phyloP scores from a whole-genome alignment of 768 basidiomycete species.

The Clavulina sp. region DNA sequence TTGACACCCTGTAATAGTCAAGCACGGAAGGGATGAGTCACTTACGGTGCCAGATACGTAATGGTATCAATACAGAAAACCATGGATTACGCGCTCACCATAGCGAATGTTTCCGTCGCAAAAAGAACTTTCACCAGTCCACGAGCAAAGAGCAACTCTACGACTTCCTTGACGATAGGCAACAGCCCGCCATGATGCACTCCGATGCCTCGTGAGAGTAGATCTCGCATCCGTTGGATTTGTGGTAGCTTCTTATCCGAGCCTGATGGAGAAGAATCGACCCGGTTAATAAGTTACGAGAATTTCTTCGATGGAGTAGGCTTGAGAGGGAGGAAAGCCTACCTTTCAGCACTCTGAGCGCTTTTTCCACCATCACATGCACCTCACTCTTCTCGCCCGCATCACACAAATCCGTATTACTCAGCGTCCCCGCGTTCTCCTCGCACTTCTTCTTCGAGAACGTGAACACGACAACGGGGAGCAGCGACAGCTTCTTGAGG shows the following conservation, averaged over 20 bases:
- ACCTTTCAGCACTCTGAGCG: slow-evolving; percentile 84
- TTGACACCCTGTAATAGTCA: slow-evolving; percentile 90
- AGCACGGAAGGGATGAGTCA: neutral
- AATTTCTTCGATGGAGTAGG: neutral
- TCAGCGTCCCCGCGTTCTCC: slow-evolving; percentile 82
- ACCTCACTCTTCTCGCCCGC: slow-evolving; percentile 93
- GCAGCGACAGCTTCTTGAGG: slow-evolving; percentile 65
- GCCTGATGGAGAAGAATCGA: slow-evolving; percentile 33
- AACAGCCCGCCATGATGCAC: slow-evolving; percentile 94
- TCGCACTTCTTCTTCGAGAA: slow-evolving; percentile 95
- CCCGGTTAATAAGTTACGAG: no score
- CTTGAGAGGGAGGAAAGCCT: slow-evolving; percentile 6
- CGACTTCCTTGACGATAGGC: slow-evolving; percentile 95
- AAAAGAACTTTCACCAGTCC: slow-evolving; percentile 94
- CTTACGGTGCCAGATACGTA: no score
- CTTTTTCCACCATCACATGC: slow-evolving; percentile 85
- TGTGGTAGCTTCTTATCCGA: slow-evolving; percentile 88
- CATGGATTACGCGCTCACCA: slow-evolving; percentile 37
- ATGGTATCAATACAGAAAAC: neutral
- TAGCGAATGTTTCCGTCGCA: slow-evolving; percentile 97
- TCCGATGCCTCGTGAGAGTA: slow-evolving; percentile 84
- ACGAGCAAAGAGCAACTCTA: slow-evolving; percentile 89
- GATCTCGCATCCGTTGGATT: slow-evolving; percentile 73
- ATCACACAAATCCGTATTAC: slow-evolving; percentile 72
- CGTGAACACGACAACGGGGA: slow-evolving; percentile 93